phyloP scores from a whole-genome alignment of 2,329 filamentous ascomycete species.

The Colletotrichum cuscutae region DNA sequence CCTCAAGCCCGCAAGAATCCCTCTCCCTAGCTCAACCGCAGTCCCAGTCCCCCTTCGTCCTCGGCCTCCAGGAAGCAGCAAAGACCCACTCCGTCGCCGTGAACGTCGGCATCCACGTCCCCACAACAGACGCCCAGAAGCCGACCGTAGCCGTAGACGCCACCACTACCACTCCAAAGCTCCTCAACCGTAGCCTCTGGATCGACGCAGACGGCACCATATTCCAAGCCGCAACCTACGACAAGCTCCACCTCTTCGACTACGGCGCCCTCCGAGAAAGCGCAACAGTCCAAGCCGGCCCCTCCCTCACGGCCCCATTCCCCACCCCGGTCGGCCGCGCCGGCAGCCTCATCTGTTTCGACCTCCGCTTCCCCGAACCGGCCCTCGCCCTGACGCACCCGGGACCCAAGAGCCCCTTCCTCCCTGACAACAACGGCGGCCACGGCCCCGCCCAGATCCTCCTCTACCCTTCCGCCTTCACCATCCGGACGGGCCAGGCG shows the following conservation, averaged over 20 bases:
- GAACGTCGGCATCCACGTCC: constrained; percentile 89
- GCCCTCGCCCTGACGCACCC: constrained; percentile 70
- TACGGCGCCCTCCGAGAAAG: constrained; percentile 62
- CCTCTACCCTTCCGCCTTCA: constrained; percentile 91
- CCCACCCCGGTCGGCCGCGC: constrained; percentile 78
- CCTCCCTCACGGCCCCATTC: constrained; percentile 74
- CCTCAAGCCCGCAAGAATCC: constrained; percentile 72
- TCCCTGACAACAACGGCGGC: constrained; percentile 34
- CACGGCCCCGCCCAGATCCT: constrained; percentile 73
- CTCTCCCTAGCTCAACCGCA: constrained; percentile 77
- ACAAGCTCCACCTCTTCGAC: constrained; percentile 94
- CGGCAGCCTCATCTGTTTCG: constrained; percentile 89
- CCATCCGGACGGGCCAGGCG: constrained; percentile 82
- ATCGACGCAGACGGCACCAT: constrained; percentile 58
- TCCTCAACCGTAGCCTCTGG: constrained; percentile 65
- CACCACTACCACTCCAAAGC: constrained; percentile 43
- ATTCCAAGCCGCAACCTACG: constrained; percentile 65
- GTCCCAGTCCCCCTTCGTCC: constrained; percentile 76
- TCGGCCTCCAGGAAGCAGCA: constrained; percentile 77
- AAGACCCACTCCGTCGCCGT: constrained; percentile 73
- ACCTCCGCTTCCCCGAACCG: constrained; percentile 85
- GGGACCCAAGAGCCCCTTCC: constrained; percentile 41
- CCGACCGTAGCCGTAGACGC: constrained; percentile 4
- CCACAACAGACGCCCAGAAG: constrained; percentile 51
- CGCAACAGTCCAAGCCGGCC: constrained; percentile 74